A percentile compares a stretch with the other conserved stretches of the same genome.
phyloP scores from a whole-genome alignment of 2,329 filamentous ascomycete genomes.

The Fusarium sp. region DNA sequence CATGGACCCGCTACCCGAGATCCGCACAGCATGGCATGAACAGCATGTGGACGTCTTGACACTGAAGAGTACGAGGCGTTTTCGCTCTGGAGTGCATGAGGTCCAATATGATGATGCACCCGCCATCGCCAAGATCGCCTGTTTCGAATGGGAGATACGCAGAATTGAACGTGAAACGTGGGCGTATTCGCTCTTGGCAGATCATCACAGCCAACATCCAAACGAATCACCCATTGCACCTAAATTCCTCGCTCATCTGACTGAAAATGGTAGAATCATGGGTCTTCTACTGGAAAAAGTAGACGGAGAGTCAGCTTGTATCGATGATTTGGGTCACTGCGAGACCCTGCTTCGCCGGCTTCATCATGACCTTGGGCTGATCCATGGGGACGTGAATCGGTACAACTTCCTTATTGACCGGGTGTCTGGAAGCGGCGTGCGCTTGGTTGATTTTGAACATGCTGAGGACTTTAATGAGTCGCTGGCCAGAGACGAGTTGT shows the following conservation, averaged over 20 bases:
- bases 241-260: not conserved
- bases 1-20: too few relatives aligned
- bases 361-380: not conserved
- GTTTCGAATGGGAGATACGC: not conserved
- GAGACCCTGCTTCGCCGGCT: not conserved
- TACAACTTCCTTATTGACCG: not conserved
- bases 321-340: not conserved
- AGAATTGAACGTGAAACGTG: not conserved
- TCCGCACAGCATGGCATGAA: too few relatives aligned
- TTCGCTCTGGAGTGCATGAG: not conserved
- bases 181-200: not conserved
- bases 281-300: not conserved
- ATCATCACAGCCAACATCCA: rapidly evolving
- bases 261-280: not conserved
- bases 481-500: not conserved
- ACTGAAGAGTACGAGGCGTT: too few relatives aligned
- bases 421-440: not conserved
- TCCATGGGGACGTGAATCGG: not conserved
- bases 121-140: too few relatives aligned
- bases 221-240: not conserved
- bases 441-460: not conserved
- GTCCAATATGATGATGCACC: not conserved
- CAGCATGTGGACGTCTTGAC: too few relatives aligned
- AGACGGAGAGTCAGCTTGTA: not conserved
- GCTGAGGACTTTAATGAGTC: not conserved